phyloP scores from a whole-genome alignment of 192 early-diverging fungal genomes.

The Hyaloraphidium curvatum region DNA sequence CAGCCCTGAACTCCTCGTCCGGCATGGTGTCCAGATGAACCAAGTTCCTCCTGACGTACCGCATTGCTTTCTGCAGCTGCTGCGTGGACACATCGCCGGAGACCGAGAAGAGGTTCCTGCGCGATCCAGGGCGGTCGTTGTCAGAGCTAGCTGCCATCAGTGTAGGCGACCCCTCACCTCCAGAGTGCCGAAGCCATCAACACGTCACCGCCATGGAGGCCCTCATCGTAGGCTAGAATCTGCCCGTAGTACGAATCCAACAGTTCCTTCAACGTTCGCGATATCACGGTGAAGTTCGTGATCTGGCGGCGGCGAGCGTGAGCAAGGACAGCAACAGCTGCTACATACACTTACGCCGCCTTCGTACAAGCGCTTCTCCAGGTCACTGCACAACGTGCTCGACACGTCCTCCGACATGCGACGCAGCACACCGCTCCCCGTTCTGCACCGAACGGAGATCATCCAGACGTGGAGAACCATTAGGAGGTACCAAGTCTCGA shows the following conservation, averaged over 20 bases:
- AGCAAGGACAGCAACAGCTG: background rate
- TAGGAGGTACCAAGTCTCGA: constrained; percentile 87
- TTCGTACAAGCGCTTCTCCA: constrained; percentile 60
- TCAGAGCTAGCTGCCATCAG: background rate
- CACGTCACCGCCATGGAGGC: constrained; percentile 63
- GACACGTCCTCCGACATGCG: constrained; percentile 48
- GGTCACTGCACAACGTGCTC: constrained; percentile 70
- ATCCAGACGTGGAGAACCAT: constrained; percentile 88
- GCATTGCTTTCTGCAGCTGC: background rate
- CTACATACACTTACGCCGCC: constrained; percentile 42
- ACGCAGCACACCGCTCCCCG: constrained; percentile 24
- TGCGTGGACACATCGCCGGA: background rate
- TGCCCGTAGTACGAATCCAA: constrained; percentile 71
- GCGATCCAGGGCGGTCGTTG: background rate
- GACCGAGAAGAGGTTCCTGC: background rate
- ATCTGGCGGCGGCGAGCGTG: constrained; percentile 19
- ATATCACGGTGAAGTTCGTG: constrained; percentile 48
- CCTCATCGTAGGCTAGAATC: constrained; percentile 81
- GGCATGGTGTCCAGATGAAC: background rate
- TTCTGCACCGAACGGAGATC: constrained; percentile 62
- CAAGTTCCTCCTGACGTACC: background rate
- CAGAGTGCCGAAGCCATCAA: constrained; percentile 79
- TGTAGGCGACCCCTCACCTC: constrained; percentile 13
- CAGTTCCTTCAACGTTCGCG: constrained; percentile 56
- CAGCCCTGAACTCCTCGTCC: background rate